Conservation (phyloP, 2,329 filamentous ascomycete species). For the Colletotrichum sp. region DNA sequence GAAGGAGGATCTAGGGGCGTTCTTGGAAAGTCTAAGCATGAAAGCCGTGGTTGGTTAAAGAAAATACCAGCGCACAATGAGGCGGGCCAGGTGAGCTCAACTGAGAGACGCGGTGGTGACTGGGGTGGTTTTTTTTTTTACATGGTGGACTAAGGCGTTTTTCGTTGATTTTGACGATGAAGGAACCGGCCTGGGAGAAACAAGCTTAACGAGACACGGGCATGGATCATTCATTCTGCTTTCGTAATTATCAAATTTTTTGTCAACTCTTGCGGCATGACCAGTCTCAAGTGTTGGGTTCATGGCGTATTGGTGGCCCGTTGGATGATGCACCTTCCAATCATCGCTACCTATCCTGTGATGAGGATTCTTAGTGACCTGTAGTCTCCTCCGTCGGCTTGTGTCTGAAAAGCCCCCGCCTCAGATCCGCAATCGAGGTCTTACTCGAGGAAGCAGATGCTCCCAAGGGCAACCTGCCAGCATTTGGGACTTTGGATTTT, state of each 20-base stretch:
- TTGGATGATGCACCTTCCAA: not conserved
- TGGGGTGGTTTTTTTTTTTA: not conserved
- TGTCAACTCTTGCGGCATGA: not conserved
- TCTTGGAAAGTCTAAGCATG: conserved; percentile 90
- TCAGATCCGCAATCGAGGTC: not conserved
- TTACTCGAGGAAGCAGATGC: not conserved
- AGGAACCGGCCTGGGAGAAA: not conserved
- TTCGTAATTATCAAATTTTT: not conserved
- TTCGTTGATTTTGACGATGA: not conserved
- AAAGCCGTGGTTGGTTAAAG: conserved; percentile 77
- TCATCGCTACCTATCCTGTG: not conserved
- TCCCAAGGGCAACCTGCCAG: not conserved
- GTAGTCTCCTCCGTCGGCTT: not conserved
- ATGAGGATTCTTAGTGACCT: not conserved
- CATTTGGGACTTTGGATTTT: not conserved
- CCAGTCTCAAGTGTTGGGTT: not conserved
- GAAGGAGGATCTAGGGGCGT: conserved; percentile 91
- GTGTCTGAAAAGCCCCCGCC: not conserved
- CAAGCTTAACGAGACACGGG: conserved; percentile 8
- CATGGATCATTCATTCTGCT: not conserved
- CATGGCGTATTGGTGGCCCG: not conserved
- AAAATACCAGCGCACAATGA: not conserved
- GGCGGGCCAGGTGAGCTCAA: not conserved
- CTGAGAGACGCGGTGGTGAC: not conserved
- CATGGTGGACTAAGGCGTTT: not conserved